Base-by-base conservation (phyloP, 164 flowering plant species). In the Vitis cinerea region DNA sequence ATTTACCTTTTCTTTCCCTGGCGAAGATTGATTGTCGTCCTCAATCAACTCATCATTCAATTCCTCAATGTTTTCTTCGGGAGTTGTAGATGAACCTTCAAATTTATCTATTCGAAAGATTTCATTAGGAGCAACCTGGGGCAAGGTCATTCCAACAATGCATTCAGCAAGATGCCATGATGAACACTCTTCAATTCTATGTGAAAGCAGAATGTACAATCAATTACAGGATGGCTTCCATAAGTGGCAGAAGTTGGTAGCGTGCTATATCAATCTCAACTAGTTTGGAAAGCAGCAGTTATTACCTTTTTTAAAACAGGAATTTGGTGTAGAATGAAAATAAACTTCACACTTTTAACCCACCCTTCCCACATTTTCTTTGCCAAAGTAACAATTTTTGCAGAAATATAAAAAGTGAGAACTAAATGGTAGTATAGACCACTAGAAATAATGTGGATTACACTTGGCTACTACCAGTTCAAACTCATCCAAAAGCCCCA, bases 121-220 rank as follows among this genome's bases (percentile, higher is more conserved):
- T 74, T 91, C 93, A 76, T 69, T 55, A 53, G 98, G 98, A 37
- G 69, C 87, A 74, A 90, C 99, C 99, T 95, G 85, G 23, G 50
- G 57, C 13, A 15, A 51, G 3, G 14, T 71, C 47, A 37, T 37
- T 37, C 44, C 30, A 70, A 70, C 53, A 69, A 66, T 17, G 52
- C 9, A 52, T 27, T 70, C 57, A 62, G 54, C 62, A 54, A 12
- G 37, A 63, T 50, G 53, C 54, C 9, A 27, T 37, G 44, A 23
- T 19, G 4, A 54, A 17, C 17, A 23, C 50, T n/a, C 9, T 37
- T 44, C 19, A 48, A n/a, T 30, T 4, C 30, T 10, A 44, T 44
- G 63, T 54, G 17, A 7, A 55, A 27, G n/a, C 29, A 48, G 58
- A 57, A 63, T 29, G 23, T 12, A 63, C 54, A 50, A 27, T 29